Evolutionary conservation across 768 basidiomycete genomes (phyloP).

Genomic region (Symmetrospora coprosmae): DNA sequence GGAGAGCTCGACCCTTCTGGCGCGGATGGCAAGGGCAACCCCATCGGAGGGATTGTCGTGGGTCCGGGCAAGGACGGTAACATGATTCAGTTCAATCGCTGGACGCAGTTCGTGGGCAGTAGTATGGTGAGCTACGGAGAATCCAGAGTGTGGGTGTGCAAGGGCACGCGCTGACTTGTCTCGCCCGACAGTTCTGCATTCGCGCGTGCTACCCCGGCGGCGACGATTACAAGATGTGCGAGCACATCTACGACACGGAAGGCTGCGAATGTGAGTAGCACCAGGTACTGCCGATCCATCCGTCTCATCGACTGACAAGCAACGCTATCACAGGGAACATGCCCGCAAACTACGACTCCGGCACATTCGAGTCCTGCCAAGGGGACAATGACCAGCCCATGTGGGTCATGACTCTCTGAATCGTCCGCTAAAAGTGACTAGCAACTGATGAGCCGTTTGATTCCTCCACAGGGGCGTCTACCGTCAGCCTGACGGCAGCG

Average conservation of each 20-base stretch:
- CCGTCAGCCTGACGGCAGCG: slow-evolving; percentile 40
- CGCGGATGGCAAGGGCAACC: slow-evolving; percentile 39
- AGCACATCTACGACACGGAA: slow-evolving; percentile 49
- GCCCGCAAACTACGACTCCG: slow-evolving; percentile 40
- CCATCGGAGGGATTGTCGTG: slow-evolving; percentile 55
- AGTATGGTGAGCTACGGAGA: slow-evolving; percentile 46
- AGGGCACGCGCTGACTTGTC: too few relatives aligned
- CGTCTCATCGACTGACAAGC: too few relatives aligned
- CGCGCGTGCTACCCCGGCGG: slow-evolving; percentile 29
- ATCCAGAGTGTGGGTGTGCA: too few relatives aligned
- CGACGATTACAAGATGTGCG: slow-evolving; percentile 16
- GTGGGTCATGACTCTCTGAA: neutral
- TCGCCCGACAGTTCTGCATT: slow-evolving; percentile 36
- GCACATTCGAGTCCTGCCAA: slow-evolving; percentile 38
- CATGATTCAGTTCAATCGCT: slow-evolving; percentile 51
- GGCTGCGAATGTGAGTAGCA: slow-evolving; percentile 46
- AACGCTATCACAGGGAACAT: too few relatives aligned
- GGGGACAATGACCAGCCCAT: slow-evolving; percentile 23
- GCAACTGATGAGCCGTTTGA: slow-evolving; percentile 44
- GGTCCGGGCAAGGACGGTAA: slow-evolving; percentile 45
- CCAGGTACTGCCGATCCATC: too few relatives aligned
- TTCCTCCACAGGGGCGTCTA: slow-evolving; percentile 34
- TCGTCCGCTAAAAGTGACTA: slow-evolving; percentile 29
- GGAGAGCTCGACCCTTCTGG: slow-evolving; percentile 58
- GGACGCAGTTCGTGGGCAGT: slow-evolving; percentile 40